Base-by-base conservation (phyloP, 2,329 filamentous ascomycete genomes). In the Thelonectria olida region DNA sequence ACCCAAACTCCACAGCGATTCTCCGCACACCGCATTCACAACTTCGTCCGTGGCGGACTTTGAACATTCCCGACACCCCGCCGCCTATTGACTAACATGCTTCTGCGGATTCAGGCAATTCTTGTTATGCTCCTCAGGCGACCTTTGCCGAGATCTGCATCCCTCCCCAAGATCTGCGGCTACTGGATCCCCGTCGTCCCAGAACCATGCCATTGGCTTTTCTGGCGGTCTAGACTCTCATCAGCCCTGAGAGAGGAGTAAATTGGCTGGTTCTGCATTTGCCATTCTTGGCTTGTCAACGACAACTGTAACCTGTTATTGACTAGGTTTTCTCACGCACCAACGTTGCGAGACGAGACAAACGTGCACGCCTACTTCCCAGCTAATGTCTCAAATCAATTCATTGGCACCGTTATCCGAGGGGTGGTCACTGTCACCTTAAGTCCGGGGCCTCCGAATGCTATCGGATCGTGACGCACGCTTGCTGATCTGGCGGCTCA, bases 401-500 rank as follows among this genome's bases (percentile, higher is more conserved):
- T 47, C 13, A 44, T 22, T 44, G 15, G 31, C 12, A n/a, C 44
- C 45, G 23, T 22, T 22, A 23, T 4, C 27, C 12, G 25, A 25
- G 20, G 10, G 6, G 47, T 31, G 38, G 5, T 27, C 38, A 34
- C 28, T 12, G 13, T 31, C 6, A 41, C 31, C 65, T 68, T 67
- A 70, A 69, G 54, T 70, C 68, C 68, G 68, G 56, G 45, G 28
- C 34, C 54, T 42, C 66, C 64, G 66, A 57, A 42, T 53, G 59
- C 28, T 13, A 55, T 39, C 22, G 44, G 23, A 45, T 70, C 59
- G 66, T 57, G 5, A 41, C 57, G 38, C 7, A 44, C 57, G 42
- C 53, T 39, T 27, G 52, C 20, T 51, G 34, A 59, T 58, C 47
- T 45, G 12, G 41, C 42, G 25, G 7, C 48, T 61, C 47, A 57